Conservation (phyloP, 2,329 filamentous ascomycete genomes). For the Colletotrichum sojae region DNA sequence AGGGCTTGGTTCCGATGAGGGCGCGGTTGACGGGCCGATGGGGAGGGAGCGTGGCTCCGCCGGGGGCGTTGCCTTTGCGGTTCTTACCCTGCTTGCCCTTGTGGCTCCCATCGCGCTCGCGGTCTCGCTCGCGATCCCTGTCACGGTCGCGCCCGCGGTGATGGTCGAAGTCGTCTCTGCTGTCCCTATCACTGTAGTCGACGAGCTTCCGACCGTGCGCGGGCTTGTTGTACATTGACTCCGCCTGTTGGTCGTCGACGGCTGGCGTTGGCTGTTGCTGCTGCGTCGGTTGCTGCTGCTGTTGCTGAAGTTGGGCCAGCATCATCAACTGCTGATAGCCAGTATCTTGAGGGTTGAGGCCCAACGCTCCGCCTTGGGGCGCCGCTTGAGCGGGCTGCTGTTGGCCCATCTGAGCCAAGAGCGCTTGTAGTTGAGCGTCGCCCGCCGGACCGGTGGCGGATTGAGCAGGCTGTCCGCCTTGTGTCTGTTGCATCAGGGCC, state of each 20-base stretch:
- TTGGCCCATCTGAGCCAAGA: slow-evolving; percentile 60
- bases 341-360: slow-evolving; percentile 55
- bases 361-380: slow-evolving; percentile 43
- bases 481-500: slow-evolving; percentile 58
- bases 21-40: slow-evolving; percentile 67
- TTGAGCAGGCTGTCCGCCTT: slow-evolving; percentile 46
- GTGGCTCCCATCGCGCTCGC: slow-evolving; percentile 47
- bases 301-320: slow-evolving; percentile 55
- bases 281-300: slow-evolving; percentile 41
- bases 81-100: slow-evolving; percentile 56
- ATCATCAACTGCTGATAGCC: slow-evolving; percentile 58
- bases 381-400: slow-evolving; percentile 42
- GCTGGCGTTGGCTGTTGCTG: slow-evolving; percentile 40
- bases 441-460: slow-evolving; percentile 39
- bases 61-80: slow-evolving; percentile 51
- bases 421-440: slow-evolving; percentile 59
- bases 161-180: slow-evolving; percentile 38
- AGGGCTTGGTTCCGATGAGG: slow-evolving; percentile 76
- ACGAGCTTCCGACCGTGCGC: slow-evolving; percentile 40
- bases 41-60: slow-evolving; percentile 51
- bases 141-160: slow-evolving; percentile 46
- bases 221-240: slow-evolving; percentile 40
- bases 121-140: slow-evolving; percentile 46
- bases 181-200: slow-evolving; percentile 36
- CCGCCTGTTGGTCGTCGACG: slow-evolving; percentile 35